phyloP scores from a whole-genome alignment of 371 early-diverging fungal genomes.

The Mortierella polycephala region DNA sequence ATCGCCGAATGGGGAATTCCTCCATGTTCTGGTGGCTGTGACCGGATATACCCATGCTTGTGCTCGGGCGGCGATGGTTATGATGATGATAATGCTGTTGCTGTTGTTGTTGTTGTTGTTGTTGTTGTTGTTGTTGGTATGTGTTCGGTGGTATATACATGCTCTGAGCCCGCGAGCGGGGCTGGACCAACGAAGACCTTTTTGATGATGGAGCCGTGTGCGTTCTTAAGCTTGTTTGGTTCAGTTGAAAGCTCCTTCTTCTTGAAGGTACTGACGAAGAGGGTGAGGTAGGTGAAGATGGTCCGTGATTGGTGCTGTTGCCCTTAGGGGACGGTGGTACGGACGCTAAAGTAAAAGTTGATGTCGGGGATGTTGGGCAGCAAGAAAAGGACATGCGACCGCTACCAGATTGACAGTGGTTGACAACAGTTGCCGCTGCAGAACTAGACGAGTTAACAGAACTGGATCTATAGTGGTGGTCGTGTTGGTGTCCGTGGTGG shows the following conservation, averaged over 20 bases:
- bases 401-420: background rate
- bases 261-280: background rate
- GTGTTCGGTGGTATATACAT: background rate
- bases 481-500: no score
- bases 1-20: conserved; percentile 9
- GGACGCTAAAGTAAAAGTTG: conserved; percentile 2
- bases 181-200: background rate
- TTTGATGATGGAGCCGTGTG: background rate
- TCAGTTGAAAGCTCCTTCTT: no score
- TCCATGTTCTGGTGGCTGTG: no score
- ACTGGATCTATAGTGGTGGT: no score
- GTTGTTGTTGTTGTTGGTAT: background rate
- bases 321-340: no score
- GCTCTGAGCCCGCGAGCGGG: conserved; percentile 14
- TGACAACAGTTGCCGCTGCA: background rate
- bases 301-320: no score
- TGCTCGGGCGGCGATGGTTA: background rate
- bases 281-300: background rate
- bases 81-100: background rate
- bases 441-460: background rate
- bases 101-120: background rate
- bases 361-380: conserved; percentile 20
- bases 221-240: background rate
- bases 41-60: no score
- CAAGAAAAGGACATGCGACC: background rate